These are phyloP conservation scores for Calonectria pseudoturangicola DNA, from an alignment of 2,329 filamentous ascomycete genomes.

Conservation along the genomic window DNA sequence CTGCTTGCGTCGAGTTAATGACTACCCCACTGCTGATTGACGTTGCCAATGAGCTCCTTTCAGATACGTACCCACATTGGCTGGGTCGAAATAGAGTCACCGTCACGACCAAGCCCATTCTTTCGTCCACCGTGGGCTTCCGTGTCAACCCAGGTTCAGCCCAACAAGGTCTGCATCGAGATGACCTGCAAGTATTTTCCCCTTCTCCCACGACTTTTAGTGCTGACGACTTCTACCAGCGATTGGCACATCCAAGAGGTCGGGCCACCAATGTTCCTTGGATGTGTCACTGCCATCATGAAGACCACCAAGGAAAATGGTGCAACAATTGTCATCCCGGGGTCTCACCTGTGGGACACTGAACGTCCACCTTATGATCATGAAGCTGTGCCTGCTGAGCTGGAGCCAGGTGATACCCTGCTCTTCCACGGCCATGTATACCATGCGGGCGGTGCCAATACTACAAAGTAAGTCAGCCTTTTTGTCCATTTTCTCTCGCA, in stretches of 20 bases:
- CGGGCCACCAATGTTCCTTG: conserved; percentile 41
- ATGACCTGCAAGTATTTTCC: conserved; percentile 35
- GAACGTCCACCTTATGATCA: conserved; percentile 60
- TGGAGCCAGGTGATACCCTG: conserved; percentile 63
- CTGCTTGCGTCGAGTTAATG: conserved; percentile 61
- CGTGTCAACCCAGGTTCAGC: conserved; percentile 62
- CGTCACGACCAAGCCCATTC: conserved; percentile 59
- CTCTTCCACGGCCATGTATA: conserved; percentile 63
- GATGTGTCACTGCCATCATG: conserved; percentile 56
- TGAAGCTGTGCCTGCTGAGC: conserved; percentile 62
- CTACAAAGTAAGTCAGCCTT: conserved; percentile 46
- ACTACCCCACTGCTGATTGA: conserved; percentile 51
- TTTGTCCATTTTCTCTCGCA: accelerated
- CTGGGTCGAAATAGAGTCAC: conserved; percentile 18
- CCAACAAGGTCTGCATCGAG: conserved; percentile 62
- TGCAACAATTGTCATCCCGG: conserved; percentile 63
- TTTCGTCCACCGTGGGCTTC: conserved; percentile 61
- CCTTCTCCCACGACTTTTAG: neutral
- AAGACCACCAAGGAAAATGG: conserved; percentile 65
- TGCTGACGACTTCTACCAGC: neutral
- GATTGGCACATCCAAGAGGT: conserved; percentile 40
- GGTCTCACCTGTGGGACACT: conserved; percentile 63
- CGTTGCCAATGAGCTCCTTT: conserved; percentile 37
- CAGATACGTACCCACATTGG: conserved; percentile 36
- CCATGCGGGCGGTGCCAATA: conserved; percentile 63